Conservation (phyloP, 768 basidiomycete species). For the Panaeolus papilionaceus region DNA sequence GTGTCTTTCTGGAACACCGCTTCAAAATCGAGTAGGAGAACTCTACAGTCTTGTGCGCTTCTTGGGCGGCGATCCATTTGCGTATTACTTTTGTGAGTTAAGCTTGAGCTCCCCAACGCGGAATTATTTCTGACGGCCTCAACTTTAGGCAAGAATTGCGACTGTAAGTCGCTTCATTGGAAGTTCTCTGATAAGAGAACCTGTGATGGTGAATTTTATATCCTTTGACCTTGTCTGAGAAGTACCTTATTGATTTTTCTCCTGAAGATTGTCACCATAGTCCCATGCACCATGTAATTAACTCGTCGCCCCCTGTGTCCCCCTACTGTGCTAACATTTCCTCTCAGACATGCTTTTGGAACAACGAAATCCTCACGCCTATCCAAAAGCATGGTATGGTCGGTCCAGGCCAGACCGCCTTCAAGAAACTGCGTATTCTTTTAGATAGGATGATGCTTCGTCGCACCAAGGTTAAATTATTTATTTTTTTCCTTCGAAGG, state of each 20-base stretch:
- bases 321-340: constrained; percentile 19
- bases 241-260: constrained; percentile 9
- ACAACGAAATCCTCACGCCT: constrained; percentile 93
- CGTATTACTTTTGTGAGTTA: constrained; percentile 86
- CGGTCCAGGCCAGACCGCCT: constrained; percentile 81
- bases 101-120: constrained; percentile 1
- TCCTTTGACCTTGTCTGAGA: too few relatives aligned
- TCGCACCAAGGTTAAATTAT: constrained; percentile 69
- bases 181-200: constrained; percentile 80
- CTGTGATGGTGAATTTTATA: constrained; percentile 72
- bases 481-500: not conserved
- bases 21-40: constrained; percentile 99
- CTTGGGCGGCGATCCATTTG: constrained; percentile 91
- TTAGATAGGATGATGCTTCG: constrained; percentile 97
- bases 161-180: constrained; percentile 97
- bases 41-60: constrained; percentile 94
- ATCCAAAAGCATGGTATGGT: constrained; percentile 91
- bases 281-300: constrained; percentile 75
- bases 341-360: constrained; percentile 91
- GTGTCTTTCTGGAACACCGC: constrained; percentile 96
- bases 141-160: constrained; percentile 78
- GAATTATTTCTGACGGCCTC: constrained; percentile 13
- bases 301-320: constrained; percentile 14
- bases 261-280: constrained; percentile 78
- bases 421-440: constrained; percentile 90